Conservation (phyloP, 1,284 basidiomycete species). For the Nidula niveotomentosa region DNA sequence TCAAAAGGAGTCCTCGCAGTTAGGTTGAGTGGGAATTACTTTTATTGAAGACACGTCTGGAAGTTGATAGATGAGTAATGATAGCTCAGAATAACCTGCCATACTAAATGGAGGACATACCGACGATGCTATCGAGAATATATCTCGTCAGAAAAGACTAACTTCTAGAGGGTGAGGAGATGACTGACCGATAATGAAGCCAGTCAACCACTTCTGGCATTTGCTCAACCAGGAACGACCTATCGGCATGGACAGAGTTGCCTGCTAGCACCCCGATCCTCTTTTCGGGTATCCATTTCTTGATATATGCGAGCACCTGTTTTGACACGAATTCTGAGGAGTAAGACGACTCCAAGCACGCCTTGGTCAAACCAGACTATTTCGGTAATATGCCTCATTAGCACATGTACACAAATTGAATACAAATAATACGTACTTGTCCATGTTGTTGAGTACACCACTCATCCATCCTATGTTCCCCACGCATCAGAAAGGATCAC, state of each 20-base stretch:
- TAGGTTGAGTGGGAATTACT: not conserved
- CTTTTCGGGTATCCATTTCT: conserved; percentile 69
- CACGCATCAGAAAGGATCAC: not conserved
- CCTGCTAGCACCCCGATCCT: conserved; percentile 73
- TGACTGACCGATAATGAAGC: conserved; percentile 72
- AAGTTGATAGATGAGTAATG: not conserved
- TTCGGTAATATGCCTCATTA: not conserved
- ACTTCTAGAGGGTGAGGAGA: not conserved
- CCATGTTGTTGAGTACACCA: conserved; percentile 80
- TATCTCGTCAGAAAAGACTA: not conserved
- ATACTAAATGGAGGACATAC: not conserved
- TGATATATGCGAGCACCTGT: conserved; percentile 67
- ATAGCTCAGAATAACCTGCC: not conserved
- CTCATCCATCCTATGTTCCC: conserved; percentile 59
- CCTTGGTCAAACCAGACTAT: conserved; percentile 73
- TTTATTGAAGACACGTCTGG: not conserved
- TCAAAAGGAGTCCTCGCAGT: not conserved
- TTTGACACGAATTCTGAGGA: conserved; percentile 52
- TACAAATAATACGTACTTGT: conserved; percentile 39
- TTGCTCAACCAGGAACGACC: conserved; percentile 66
- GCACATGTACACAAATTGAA: not conserved
- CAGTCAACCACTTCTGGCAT: conserved; percentile 78
- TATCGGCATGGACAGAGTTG: conserved; percentile 79
- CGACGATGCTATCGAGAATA: not conserved
- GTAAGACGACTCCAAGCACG: conserved; percentile 65